Evolutionary conservation across 306 rosid species (phyloP).

Genomic region (Ochetophila trinervis): DNA sequence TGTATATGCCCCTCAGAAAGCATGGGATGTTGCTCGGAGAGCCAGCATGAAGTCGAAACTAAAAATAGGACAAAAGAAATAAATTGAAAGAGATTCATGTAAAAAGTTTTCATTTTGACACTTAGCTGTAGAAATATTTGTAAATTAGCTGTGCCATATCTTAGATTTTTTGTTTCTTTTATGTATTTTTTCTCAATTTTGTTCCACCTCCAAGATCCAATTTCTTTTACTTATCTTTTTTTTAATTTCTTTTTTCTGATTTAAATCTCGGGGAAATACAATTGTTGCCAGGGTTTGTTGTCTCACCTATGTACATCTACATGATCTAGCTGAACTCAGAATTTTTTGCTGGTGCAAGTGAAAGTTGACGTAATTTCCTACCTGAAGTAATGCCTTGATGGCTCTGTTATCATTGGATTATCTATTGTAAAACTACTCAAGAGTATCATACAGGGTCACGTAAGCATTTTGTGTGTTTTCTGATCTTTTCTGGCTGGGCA

Average conservation of each 20-base stretch:
- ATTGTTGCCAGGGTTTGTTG: constrained; percentile 22
- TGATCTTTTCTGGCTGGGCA: too few relatives aligned
- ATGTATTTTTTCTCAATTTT: constrained; percentile 24
- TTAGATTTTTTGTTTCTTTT: constrained; percentile 9
- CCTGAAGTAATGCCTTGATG: too few relatives aligned
- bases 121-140: constrained; percentile 45
- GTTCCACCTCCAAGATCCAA: not conserved
- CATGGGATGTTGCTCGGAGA: constrained; percentile 98
- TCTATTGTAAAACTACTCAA: too few relatives aligned
- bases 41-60: constrained; percentile 68
- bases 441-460: too few relatives aligned
- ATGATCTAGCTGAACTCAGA: constrained; percentile 24
- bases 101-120: constrained; percentile 38
- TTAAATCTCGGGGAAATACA: not conserved
- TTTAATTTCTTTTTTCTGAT: not conserved
- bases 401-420: too few relatives aligned
- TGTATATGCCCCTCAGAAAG: constrained; percentile 71
- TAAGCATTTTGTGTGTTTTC: too few relatives aligned
- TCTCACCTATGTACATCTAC: constrained; percentile 39
- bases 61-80: constrained; percentile 49
- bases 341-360: constrained; percentile 21
- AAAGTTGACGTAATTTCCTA: too few relatives aligned
- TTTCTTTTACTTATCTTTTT: not conserved
- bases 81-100: constrained; percentile 44
- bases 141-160: constrained; percentile 48